A percentile compares a stretch with the other conserved stretches of the same genome.
phyloP scores from a whole-genome alignment of 2,329 filamentous ascomycete species.

The Intubia oerlemansii region DNA sequence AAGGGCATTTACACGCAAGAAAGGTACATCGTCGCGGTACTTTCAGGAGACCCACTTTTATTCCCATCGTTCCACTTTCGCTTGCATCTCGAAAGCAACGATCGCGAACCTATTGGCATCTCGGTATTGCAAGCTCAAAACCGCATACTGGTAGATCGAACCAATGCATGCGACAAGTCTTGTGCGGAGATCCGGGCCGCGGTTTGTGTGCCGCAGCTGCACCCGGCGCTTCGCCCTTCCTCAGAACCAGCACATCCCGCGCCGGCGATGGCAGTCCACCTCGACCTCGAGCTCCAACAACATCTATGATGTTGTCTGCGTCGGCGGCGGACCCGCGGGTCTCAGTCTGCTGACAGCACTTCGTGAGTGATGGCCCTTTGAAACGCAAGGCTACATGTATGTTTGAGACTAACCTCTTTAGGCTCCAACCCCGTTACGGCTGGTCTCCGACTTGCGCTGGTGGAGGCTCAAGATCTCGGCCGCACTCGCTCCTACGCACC shows the following conservation, averaged over 20 bases:
- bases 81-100: too few relatives aligned
- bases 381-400: background rate
- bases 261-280: slow-evolving; percentile 9
- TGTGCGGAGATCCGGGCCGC: slow-evolving; percentile 1
- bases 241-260: slow-evolving; percentile 18
- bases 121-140: too few relatives aligned
- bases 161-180: slow-evolving; percentile 4
- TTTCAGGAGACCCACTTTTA: too few relatives aligned
- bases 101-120: too few relatives aligned
- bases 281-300: slow-evolving; percentile 25
- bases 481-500: slow-evolving; percentile 46
- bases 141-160: too few relatives aligned
- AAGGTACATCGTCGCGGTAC: too few relatives aligned
- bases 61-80: too few relatives aligned
- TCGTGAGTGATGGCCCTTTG: slow-evolving; percentile 25
- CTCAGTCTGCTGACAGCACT: slow-evolving; percentile 62
- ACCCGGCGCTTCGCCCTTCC: slow-evolving; percentile 13
- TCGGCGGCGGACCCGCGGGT: slow-evolving; percentile 76
- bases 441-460: slow-evolving; percentile 61
- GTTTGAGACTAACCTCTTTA: slow-evolving; percentile 14
- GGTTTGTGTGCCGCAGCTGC: slow-evolving; percentile 24
- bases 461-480: slow-evolving; percentile 72
- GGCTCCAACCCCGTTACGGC: slow-evolving; percentile 57
- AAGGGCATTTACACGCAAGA: too few relatives aligned
- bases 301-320: slow-evolving; percentile 82